Conservation (phyloP, 768 basidiomycete species). For the Amanita rubescens region DNA sequence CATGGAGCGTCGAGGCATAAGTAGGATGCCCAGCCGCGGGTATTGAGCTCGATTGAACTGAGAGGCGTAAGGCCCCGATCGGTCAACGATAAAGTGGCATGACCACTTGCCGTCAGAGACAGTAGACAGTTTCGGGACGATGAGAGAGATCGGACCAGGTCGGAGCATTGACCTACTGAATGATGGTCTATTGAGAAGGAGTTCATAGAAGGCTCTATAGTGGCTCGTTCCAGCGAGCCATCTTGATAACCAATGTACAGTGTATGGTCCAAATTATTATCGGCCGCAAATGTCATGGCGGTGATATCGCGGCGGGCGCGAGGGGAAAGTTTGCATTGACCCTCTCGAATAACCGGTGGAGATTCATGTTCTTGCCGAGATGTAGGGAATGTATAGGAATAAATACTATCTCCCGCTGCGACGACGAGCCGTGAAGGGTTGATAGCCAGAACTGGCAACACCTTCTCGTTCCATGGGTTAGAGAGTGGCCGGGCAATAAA, state of each 20-base stretch:
- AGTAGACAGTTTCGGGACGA: conserved; percentile 38
- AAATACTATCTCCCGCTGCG: conserved; percentile 50
- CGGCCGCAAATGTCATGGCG: conserved; percentile 40
- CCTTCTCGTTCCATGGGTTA: conserved; percentile 46
- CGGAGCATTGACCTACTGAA: conserved; percentile 21
- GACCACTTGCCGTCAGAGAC: conserved; percentile 51
- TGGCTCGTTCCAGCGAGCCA: conserved; percentile 46
- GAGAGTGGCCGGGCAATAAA: conserved; percentile 64
- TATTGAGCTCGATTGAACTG: conserved; percentile 33
- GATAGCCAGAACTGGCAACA: conserved; percentile 51
- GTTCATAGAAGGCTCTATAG: conserved; percentile 13
- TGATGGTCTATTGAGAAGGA: conserved; percentile 7
- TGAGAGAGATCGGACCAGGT: conserved; percentile 51
- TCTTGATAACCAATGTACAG: conserved; percentile 54
- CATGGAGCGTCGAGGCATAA: conserved; percentile 43
- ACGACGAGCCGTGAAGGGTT: conserved; percentile 50
- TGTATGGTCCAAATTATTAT: conserved; percentile 34
- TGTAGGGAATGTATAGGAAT: conserved; percentile 45
- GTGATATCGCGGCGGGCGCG: conserved; percentile 42
- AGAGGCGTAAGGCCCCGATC: conserved; percentile 17
- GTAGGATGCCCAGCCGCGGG: conserved; percentile 57
- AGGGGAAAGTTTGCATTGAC: not conserved
- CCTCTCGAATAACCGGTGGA: conserved; percentile 21
- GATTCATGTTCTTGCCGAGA: conserved; percentile 20
- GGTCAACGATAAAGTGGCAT: conserved; percentile 31